Base-by-base conservation (phyloP, 1,284 basidiomycete species). In the Moesziomyces globuligerus region DNA sequence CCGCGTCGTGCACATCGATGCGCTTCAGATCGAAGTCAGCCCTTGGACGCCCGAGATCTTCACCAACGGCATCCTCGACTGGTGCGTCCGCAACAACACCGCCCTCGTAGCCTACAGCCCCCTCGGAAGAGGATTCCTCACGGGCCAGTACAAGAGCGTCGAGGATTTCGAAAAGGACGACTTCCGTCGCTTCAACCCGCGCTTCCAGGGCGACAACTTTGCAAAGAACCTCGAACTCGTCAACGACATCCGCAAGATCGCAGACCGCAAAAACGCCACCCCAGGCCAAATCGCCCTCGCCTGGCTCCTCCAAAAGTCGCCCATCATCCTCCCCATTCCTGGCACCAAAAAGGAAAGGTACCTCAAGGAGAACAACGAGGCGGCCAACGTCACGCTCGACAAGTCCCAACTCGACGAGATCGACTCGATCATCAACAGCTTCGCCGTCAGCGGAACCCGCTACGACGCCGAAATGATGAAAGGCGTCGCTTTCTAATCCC, bases 21-120 rank as follows among this genome's bases (percentile, higher is more conserved):
- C 84, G 6, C 53, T 84, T 9, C 83, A 84, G 68, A 83, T 84
- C 72, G 84, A 42, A 91, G 72, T 51, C 43, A 87, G 57, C 87
- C 88, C 75, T n/a, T 78, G 72, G 73, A 79, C 78, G 1, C 78
- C 78, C 11, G 65, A 80, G 10, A 54, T 59, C n/a, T 41, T 76
- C n/a, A 48, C 58, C 46, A 74, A 78, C 46, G 71, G 72, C 3
- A 67, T 80, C 45, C 48, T 74, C 15, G 70, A 65, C n/a, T 75
- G 70, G 61, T 75, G 74, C 40, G 34, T 42, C 9, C 44, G 64
- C 21, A 75, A 77, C 48, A 39, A 37, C 9, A 75, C 64, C 1
- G 56, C 59, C 17, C 29, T 77, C 15, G 51, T 77, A 5, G 52
- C 73, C 10, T 82, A 81, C 51, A 40, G 28, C 2, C 75, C 75